Conservation (phyloP, 495 filamentous ascomycete species). For the Aspergillus funiculosus region DNA sequence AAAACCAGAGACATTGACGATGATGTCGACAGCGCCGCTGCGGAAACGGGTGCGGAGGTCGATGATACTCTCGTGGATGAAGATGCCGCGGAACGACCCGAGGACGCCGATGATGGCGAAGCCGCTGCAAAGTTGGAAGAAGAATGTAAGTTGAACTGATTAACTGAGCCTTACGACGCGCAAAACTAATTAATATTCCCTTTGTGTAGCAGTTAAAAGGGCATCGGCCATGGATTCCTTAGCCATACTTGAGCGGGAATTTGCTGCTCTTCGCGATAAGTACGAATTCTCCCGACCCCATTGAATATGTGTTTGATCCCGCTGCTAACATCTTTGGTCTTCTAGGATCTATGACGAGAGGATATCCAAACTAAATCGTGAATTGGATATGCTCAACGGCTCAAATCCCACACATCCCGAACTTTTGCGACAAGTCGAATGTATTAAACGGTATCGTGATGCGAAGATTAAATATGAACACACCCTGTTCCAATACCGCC, state of each 20-base stretch:
- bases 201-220: conserved; percentile 63
- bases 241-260: conserved; percentile 71
- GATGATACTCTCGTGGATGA: conserved; percentile 43
- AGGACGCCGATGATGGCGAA: conserved; percentile 39
- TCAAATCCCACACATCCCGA: conserved; percentile 82
- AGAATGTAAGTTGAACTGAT: conserved; percentile 56
- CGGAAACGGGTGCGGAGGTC: conserved; percentile 23
- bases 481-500: conserved; percentile 62
- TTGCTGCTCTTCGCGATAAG: conserved; percentile 80
- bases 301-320: background rate
- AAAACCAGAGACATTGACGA: conserved; percentile 37
- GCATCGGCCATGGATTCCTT: conserved; percentile 76
- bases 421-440: conserved; percentile 76
- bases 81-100: conserved; percentile 38
- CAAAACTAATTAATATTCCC: background rate
- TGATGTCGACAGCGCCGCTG: conserved; percentile 27
- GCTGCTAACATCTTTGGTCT: conserved; percentile 13
- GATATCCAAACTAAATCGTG: conserved; percentile 69
- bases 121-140: conserved; percentile 47
- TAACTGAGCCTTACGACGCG: background rate
- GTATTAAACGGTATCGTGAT: conserved; percentile 71
- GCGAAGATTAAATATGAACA: conserved; percentile 72
- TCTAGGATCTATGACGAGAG: conserved; percentile 79
- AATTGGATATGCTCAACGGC: conserved; percentile 74
- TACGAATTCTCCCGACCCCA: conserved; percentile 37